Conservation (phyloP, 768 basidiomycete species). For the Termitomyces sp. region DNA sequence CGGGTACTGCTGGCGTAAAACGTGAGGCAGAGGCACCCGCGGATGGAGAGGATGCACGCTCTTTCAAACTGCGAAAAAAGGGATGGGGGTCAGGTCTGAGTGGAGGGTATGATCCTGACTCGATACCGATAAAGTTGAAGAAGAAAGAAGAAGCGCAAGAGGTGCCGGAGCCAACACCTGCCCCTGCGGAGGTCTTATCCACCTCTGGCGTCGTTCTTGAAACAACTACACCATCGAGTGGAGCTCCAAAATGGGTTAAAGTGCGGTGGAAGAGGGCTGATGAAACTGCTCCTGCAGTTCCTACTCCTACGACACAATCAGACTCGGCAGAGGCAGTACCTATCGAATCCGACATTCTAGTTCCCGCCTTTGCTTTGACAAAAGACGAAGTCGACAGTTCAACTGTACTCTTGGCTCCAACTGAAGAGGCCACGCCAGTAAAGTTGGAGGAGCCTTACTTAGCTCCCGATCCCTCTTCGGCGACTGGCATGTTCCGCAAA, state of each 20-base stretch:
- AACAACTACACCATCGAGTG: slow-evolving; percentile 9
- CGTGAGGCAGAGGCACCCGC: slow-evolving; percentile 34
- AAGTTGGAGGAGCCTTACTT: slow-evolving; percentile 4
- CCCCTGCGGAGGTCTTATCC: neutral
- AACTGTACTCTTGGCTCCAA: neutral
- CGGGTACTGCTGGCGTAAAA: slow-evolving; percentile 23
- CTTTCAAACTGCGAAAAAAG: slow-evolving; percentile 70
- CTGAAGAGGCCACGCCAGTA: neutral
- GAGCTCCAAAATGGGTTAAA: slow-evolving; percentile 31
- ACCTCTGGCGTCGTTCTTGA: slow-evolving; percentile 4
- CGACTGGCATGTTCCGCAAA: slow-evolving; percentile 27
- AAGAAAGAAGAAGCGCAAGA: slow-evolving; percentile 43
- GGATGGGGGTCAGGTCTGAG: slow-evolving; percentile 58
- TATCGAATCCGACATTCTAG: neutral
- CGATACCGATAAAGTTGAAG: slow-evolving; percentile 63
- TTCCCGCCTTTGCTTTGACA: neutral
- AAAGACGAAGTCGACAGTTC: neutral
- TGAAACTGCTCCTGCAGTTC: neutral
- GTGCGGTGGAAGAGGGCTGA: slow-evolving; percentile 29
- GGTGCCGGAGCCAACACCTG: slow-evolving; percentile 1
- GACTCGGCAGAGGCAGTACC: neutral
- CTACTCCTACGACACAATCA: neutral
- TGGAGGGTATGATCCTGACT: slow-evolving; percentile 78
- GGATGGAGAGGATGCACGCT: slow-evolving; percentile 52
- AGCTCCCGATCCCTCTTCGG: neutral